Evolutionary conservation across 23 red algal genomes (phyloP), one percentile per base, ranked within the genome.

Genomic region (Agarophyton chilense): DNA sequence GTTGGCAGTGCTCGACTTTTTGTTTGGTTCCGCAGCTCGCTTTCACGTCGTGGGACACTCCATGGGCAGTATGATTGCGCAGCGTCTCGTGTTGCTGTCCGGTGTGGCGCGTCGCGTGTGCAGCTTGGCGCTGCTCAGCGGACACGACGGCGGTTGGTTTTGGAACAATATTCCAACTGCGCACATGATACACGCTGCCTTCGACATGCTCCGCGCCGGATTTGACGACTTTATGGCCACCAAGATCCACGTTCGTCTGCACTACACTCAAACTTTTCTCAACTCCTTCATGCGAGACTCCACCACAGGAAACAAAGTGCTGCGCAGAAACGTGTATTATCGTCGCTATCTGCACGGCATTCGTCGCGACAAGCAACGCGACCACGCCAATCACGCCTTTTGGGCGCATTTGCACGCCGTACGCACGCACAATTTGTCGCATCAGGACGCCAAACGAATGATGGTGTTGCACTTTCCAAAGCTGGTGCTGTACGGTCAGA

Each of bases 21-120:
- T 88, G 22, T 88, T 76, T 41, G 83, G 83, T 9, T 24, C 47
- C 8, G 18, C 17, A 4, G 46, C 64, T 19, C 19, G 28, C 10
- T 40, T 88, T 11, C 83, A 88, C 32, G 32, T 88, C 6, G 67
- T 76, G 11, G 83, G 83, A 4, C 68, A 76, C 33, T 75, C 65
- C 43, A 88, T 88, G 83, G 83, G 83, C 32, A 88, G 83, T 28
- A 88, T 88, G 83, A 76, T 88, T 63, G 66, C 68, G 29, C 83
- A 88, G 49, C 34, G 83, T 1, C 29, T 76, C 5, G 83, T 66
- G 4, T 22, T 88, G 32, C 49, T 75, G 39, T 29, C 52, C 34
- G 10, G 12, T 10, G 49, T 52, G 9, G 80, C 54, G 5, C 54
- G n/a, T 9, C 62, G 83, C 4, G 83, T 88, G 12, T 34, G 25